Evolutionary conservation across 257 asterid species (phyloP), one percentile per base, ranked within the genome.

Genomic region (Lycium barbarum): DNA sequence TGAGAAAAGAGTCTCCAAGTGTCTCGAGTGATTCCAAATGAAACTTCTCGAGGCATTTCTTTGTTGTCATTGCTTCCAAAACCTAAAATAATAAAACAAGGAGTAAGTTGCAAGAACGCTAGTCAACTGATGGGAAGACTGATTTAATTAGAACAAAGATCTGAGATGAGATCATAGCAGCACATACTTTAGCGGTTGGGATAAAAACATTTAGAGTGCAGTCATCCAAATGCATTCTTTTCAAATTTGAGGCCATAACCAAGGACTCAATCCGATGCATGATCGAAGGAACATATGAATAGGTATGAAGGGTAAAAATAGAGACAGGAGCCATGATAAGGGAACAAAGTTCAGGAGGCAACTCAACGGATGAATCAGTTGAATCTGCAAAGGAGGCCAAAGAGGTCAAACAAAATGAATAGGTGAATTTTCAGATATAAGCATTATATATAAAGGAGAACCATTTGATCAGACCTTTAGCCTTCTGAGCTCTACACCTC

Each of bases 11-110:
- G 87, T 96, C 99, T 9, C 98, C 97, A 51, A 96, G 93, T 45
- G 97, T 93, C 92, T 96, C 99, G 61, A 96, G 86, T 26, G 99
- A 92, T 91, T 96, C 98, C 54, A 94, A 86, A 90, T 94, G 93
- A 83, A 91, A 54, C 6, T 87, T 89, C 87, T 94, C 97, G 80
- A 88, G 97, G 90, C 97, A 94, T 49, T 89, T 88, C 61, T 93
- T 94, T 0, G 99, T 92, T 0, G 98, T 96, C 53, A 96, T 89
- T 65, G 98, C 99, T 83, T 96, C 99, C 92, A 96, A 84, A 82
- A 94, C 90, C 99, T 96, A 83, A 83, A 26, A 67, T 61, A 43
- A 11, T 57, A 45, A 59, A 81, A 80, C 11, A 35, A 84, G 72
- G 68, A 49, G 61, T 13, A 83, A 83, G 85, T 68, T 47, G 14